Conservation (phyloP, 1,284 basidiomycete genomes). For the Malassezia nana region DNA sequence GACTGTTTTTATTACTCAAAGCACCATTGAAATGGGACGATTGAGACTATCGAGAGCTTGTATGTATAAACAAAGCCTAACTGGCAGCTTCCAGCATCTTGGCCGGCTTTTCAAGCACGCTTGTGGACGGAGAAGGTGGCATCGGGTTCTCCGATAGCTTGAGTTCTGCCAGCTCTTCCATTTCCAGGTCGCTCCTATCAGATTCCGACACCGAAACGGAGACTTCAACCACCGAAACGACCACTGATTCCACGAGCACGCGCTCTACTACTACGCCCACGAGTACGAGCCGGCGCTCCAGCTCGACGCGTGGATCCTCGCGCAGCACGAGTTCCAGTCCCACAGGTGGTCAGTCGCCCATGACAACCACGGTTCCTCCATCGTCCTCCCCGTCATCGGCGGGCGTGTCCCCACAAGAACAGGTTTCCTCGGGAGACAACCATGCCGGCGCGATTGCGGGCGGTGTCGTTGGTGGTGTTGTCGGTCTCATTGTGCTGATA, state of each 20-base stretch:
- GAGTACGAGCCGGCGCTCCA: not conserved
- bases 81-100: not conserved
- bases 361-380: not conserved
- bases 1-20: conserved; percentile 2
- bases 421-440: not conserved
- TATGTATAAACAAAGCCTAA: not conserved
- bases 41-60: not conserved
- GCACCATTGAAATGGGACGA: not conserved
- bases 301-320: not conserved
- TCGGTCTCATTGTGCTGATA: not conserved
- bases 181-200: not conserved
- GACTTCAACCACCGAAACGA: not conserved
- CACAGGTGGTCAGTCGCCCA: not conserved
- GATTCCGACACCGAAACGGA: not conserved
- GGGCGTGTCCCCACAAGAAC: not conserved
- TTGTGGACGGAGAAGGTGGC: not conserved
- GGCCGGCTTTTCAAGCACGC: not conserved
- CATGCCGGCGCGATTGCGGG: conserved; percentile 17
- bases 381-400: not conserved
- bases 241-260: not conserved
- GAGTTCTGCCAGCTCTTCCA: not conserved
- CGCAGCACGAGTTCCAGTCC: not conserved
- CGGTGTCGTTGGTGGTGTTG: conserved; percentile 18
- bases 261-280: not conserved
- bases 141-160: not conserved